Conservation (phyloP, 1,284 basidiomycete genomes). For the Uromyces viciae-fabae region DNA sequence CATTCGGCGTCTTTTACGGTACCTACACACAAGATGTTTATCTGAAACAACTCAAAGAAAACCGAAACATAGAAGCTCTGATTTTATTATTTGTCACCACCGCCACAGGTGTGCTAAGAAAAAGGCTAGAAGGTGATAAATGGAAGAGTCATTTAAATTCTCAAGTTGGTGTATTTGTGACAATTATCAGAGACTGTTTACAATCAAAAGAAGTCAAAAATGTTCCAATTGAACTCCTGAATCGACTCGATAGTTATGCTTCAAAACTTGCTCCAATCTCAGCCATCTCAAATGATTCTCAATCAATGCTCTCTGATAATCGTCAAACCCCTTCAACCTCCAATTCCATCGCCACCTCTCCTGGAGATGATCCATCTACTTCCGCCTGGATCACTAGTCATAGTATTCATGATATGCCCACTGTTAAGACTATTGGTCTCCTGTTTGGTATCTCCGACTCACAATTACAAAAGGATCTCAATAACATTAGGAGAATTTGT, state of each 20-base stretch:
- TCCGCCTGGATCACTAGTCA: slow-evolving; percentile 36
- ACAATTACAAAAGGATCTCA: slow-evolving; percentile 70
- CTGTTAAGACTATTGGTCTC: slow-evolving; percentile 67
- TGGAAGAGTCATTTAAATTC: slow-evolving; percentile 91
- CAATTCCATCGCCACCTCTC: slow-evolving; percentile 14
- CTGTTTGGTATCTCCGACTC: slow-evolving; percentile 71
- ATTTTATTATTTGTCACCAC: slow-evolving; percentile 92
- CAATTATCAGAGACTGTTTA: slow-evolving; percentile 76
- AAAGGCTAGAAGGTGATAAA: slow-evolving; percentile 63
- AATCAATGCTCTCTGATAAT: slow-evolving; percentile 6
- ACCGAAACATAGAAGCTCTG: slow-evolving; percentile 92
- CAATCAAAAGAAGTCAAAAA: slow-evolving; percentile 46
- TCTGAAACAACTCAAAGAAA: slow-evolving; percentile 85
- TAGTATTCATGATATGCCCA: slow-evolving; percentile 66
- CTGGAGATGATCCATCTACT: slow-evolving; percentile 21
- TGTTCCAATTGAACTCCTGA: slow-evolving; percentile 74
- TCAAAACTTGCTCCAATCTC: slow-evolving; percentile 68
- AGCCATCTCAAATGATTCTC: neutral
- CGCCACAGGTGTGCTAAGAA: slow-evolving; percentile 62
- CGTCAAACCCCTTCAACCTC: slow-evolving; percentile 20
- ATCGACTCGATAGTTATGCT: slow-evolving; percentile 75
- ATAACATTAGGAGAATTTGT: slow-evolving; percentile 66
- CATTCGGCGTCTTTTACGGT: slow-evolving; percentile 84
- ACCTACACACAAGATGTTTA: slow-evolving; percentile 68
- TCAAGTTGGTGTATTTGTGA: slow-evolving; percentile 81